A percentile compares a stretch with the other conserved stretches of the same genome.
phyloP scores from a whole-genome alignment of 2,329 filamentous ascomycete species.

The Paecilomyces sp. region DNA sequence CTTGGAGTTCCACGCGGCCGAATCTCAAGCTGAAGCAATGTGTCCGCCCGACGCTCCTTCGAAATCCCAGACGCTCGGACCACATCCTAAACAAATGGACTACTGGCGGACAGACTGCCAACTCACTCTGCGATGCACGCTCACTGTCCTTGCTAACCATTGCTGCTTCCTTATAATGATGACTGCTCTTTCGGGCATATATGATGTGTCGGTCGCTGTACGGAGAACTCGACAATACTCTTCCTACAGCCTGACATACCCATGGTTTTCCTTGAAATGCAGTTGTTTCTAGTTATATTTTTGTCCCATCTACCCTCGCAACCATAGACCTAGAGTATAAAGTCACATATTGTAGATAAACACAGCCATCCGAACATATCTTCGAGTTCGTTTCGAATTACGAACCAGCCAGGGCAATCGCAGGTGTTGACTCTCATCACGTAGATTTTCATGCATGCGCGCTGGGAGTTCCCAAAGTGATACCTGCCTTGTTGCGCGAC shows the following conservation, averaged over 20 bases:
- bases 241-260: neutral
- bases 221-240: neutral
- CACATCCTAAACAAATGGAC: constrained; percentile 10
- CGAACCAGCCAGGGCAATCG: neutral
- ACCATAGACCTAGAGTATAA: neutral
- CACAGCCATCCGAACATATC: neutral
- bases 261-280: neutral
- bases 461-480: neutral
- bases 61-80: constrained; percentile 28
- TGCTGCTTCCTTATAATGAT: neutral
- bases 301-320: neutral
- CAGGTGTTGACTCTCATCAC: neutral
- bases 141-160: neutral
- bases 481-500: neutral
- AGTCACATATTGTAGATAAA: neutral
- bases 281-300: neutral
- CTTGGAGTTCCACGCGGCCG: neutral
- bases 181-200: neutral
- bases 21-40: constrained; percentile 19
- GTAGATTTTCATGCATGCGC: neutral
- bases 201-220: neutral
- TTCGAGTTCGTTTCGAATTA: neutral
- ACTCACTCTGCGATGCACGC: neutral
- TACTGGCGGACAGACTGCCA: neutral
- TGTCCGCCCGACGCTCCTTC: constrained; percentile 15